phyloP scores from a whole-genome alignment of 495 filamentous ascomycete genomes.

The Penicillium egyptiacum region DNA sequence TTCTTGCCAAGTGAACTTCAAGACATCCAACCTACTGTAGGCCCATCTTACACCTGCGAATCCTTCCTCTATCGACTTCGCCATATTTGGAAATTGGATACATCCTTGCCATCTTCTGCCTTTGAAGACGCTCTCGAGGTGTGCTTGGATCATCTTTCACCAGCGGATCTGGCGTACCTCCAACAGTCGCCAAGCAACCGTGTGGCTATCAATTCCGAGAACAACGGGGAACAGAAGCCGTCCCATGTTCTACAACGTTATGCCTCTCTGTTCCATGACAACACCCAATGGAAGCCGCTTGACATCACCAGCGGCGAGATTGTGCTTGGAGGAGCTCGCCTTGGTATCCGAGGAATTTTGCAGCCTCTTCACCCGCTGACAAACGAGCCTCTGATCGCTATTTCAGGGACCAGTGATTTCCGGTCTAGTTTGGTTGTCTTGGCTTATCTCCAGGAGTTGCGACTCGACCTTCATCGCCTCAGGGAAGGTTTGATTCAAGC shows the following conservation, averaged over 20 bases:
- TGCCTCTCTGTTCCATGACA: slow-evolving; percentile 38
- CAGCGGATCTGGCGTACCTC: slow-evolving; percentile 48
- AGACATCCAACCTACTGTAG: slow-evolving; percentile 18
- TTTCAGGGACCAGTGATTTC: slow-evolving; percentile 27
- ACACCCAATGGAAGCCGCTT: slow-evolving; percentile 39
- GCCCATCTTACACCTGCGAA: slow-evolving; percentile 47
- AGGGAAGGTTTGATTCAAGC: slow-evolving; percentile 37
- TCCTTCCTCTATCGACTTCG: slow-evolving; percentile 54
- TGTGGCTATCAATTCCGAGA: slow-evolving; percentile 21
- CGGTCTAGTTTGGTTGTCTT: slow-evolving; percentile 30
- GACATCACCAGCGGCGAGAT: slow-evolving; percentile 28
- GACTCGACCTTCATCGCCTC: slow-evolving; percentile 40
- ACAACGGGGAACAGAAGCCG: slow-evolving; percentile 6
- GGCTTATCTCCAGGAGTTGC: slow-evolving; percentile 43
- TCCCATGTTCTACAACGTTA: slow-evolving; percentile 35
- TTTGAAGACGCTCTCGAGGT: slow-evolving; percentile 35
- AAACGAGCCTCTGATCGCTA: slow-evolving; percentile 44
- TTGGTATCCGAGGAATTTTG: slow-evolving; percentile 32
- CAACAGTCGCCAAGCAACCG: slow-evolving; percentile 36
- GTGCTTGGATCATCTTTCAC: slow-evolving; percentile 56
- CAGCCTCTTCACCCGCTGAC: slow-evolving; percentile 47
- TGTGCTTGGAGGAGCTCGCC: slow-evolving; percentile 25
- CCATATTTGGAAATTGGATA: slow-evolving; percentile 40
- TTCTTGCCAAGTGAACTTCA: slow-evolving; percentile 47
- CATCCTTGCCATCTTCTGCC: slow-evolving; percentile 18